Percentiles rank a stretch among this genome's conserved stretches.
Conservation (phyloP, 768 basidiomycete genomes). For the Boletellus sp. region DNA sequence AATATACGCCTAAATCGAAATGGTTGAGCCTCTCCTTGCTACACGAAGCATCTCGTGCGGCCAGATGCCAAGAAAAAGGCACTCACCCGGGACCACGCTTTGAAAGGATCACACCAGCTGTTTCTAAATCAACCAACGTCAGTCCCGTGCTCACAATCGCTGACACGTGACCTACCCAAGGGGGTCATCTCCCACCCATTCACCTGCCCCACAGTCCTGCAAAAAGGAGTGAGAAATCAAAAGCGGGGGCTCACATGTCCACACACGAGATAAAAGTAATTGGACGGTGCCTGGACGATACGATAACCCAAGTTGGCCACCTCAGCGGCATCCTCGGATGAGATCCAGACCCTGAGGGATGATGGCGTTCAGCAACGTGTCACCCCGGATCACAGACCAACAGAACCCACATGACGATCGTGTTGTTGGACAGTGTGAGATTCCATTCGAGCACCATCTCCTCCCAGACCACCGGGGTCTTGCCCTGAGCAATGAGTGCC, state of each 20-base stretch:
- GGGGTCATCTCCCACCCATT: constrained; percentile 39
- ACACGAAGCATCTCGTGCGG: too few species aligned
- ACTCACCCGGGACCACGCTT: constrained; percentile 46
- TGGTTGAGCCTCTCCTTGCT: background rate
- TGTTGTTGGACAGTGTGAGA: constrained; percentile 39
- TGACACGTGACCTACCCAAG: constrained; percentile 25
- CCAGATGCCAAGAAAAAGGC: too few species aligned
- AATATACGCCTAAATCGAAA: constrained; percentile 15
- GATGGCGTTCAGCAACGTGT: background rate
- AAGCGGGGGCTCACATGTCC: background rate
- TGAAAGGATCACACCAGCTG: constrained; percentile 51
- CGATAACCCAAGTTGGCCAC: constrained; percentile 40
- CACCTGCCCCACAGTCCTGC: constrained; percentile 47
- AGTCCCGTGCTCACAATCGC: background rate
- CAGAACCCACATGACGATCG: constrained; percentile 36
- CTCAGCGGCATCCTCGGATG: constrained; percentile 35
- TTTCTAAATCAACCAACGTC: constrained; percentile 24
- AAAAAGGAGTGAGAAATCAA: background rate
- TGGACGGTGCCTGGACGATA: constrained; percentile 45
- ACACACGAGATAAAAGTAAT: constrained; percentile 51
- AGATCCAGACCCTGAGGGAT: constrained; percentile 42
- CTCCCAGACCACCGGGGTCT: constrained; percentile 83
- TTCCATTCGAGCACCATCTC: constrained; percentile 47
- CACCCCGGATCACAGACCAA: too few species aligned
- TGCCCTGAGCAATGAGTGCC: constrained; percentile 51